These are phyloP conservation scores for Lactifluus pinguis DNA, from an alignment of 768 basidiomycete genomes.

Conservation along the genomic window DNA sequence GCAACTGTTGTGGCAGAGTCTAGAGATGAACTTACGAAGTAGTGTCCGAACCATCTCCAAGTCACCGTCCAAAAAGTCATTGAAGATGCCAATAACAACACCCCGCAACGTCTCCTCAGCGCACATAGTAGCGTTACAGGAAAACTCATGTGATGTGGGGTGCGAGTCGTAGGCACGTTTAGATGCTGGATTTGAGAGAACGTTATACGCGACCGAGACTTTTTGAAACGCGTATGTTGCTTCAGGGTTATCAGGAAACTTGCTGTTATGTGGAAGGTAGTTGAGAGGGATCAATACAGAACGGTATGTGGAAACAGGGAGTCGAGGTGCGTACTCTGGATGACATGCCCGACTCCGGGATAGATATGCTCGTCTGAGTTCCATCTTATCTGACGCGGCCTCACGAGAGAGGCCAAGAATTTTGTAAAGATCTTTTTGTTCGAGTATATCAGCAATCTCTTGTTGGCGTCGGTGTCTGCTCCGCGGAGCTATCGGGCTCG, in stretches of 20 bases:
- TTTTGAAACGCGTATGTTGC: constrained; percentile 84
- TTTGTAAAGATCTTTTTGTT: constrained; percentile 58
- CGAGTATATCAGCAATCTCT: constrained; percentile 46
- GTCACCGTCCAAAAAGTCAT: constrained; percentile 80
- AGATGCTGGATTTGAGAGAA: constrained; percentile 64
- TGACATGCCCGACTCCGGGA: constrained; percentile 68
- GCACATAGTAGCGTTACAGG: constrained; percentile 45
- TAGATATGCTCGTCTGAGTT: constrained; percentile 69
- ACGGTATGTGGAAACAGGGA: background rate
- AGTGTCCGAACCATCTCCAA: constrained; percentile 74
- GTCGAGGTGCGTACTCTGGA: constrained; percentile 60
- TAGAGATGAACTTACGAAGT: constrained; percentile 42
- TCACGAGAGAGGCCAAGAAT: constrained; percentile 58
- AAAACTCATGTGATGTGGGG: constrained; percentile 33
- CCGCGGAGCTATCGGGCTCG: constrained; percentile 12
- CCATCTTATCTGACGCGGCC: constrained; percentile 44
- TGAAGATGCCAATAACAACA: constrained; percentile 66
- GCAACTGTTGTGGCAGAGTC: background rate
- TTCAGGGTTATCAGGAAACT: constrained; percentile 67
- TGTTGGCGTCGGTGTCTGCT: constrained; percentile 16
- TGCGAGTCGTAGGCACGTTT: constrained; percentile 61
- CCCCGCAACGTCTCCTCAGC: constrained; percentile 76
- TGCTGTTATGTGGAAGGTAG: constrained; percentile 35
- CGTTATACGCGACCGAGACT: constrained; percentile 74
- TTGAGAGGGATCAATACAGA: background rate